Evolutionary conservation across 306 rosid species (phyloP).

Genomic region (Trifolium subterraneum): DNA sequence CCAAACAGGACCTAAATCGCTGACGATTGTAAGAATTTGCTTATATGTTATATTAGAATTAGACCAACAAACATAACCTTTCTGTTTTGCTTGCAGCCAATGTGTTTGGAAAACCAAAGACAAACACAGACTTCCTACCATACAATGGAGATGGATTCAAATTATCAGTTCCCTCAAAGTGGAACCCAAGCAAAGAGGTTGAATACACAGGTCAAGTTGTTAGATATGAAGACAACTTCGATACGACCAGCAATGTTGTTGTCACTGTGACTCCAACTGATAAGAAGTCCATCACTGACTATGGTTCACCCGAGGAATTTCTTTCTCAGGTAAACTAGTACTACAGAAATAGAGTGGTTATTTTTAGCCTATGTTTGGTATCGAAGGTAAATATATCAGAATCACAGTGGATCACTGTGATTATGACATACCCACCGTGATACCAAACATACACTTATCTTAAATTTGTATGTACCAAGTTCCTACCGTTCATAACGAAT

Average conservation of each 20-base stretch:
- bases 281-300: slow-evolving; percentile 85
- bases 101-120: slow-evolving; percentile 95
- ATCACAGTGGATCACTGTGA: too few species aligned
- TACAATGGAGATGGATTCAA: slow-evolving; percentile 88
- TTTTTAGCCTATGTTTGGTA: too few species aligned
- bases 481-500: neutral
- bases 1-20: neutral
- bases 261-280: slow-evolving; percentile 80
- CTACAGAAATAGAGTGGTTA: too few species aligned
- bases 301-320: slow-evolving; percentile 81
- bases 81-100: slow-evolving; percentile 69
- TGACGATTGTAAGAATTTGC: neutral
- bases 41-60: neutral
- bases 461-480: neutral
- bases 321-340: slow-evolving; percentile 59
- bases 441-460: too few species aligned
- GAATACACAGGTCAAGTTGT: slow-evolving; percentile 89
- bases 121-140: slow-evolving; percentile 76
- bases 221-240: slow-evolving; percentile 92
- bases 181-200: slow-evolving; percentile 94
- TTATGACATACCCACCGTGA: too few species aligned
- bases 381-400: too few species aligned
- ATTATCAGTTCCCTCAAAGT: slow-evolving; percentile 79
- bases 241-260: slow-evolving; percentile 62
- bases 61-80: neutral